Percentiles rank a stretch among this genome's conserved stretches.
These are phyloP conservation scores for Claviceps humidiphila DNA, from an alignment of 2,329 filamentous ascomycete species.

Conservation along the genomic window DNA sequence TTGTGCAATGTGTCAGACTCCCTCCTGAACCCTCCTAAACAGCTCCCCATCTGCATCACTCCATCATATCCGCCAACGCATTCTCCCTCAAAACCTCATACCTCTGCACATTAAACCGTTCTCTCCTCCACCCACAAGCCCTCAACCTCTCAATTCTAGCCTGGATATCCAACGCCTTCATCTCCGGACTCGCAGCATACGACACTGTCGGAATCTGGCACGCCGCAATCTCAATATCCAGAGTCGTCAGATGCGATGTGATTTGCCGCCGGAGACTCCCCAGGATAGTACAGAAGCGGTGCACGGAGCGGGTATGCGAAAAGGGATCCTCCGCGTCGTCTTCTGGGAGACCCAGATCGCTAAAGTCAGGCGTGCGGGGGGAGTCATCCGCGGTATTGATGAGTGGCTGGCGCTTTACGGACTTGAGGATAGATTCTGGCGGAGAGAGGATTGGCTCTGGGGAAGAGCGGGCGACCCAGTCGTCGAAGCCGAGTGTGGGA, in stretches of 20 bases:
- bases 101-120: conserved; percentile 38
- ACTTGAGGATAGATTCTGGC: conserved; percentile 11
- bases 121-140: conserved; percentile 40
- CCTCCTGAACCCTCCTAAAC: neutral
- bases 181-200: conserved; percentile 19
- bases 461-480: conserved; percentile 18
- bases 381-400: neutral
- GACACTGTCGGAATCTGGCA: conserved; percentile 13
- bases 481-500: conserved; percentile 44
- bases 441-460: conserved; percentile 8
- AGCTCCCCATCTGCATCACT: neutral
- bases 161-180: conserved; percentile 28
- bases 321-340: conserved; percentile 18
- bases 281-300: conserved; percentile 37
- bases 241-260: conserved; percentile 29
- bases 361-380: conserved; percentile 4
- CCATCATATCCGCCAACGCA: conserved; percentile 35
- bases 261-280: conserved; percentile 35
- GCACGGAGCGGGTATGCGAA: conserved; percentile 29
- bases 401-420: conserved; percentile 1
- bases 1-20: neutral
- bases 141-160: conserved; percentile 41
- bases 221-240: conserved; percentile 26
- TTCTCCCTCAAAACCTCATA: conserved; percentile 40
- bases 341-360: conserved; percentile 1